Conservation (phyloP, 164 flowering plant species). For the Chimonanthus praecox region DNA sequence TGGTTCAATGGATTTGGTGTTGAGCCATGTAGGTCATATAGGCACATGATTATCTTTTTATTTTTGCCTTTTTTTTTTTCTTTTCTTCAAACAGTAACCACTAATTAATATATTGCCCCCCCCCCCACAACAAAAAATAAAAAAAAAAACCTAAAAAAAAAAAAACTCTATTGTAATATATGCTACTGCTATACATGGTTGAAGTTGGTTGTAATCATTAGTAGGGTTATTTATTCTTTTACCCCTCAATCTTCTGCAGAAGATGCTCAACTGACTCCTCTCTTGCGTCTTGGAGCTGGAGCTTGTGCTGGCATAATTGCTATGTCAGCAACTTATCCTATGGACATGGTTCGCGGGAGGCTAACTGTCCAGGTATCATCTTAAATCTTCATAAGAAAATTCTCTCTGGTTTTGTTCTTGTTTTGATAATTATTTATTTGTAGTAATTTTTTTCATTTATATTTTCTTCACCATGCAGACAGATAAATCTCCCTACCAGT, state of each 20-base stretch:
- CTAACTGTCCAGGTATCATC: constrained; percentile 86
- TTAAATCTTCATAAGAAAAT: background rate
- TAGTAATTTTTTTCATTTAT: constrained; percentile 3
- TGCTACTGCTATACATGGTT: background rate
- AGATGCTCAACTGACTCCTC: constrained; percentile 82
- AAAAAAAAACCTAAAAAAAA: too few relatives aligned
- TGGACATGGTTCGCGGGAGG: constrained; percentile 98
- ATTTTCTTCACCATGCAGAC: constrained; percentile 47
- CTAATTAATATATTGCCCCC: too few relatives aligned
- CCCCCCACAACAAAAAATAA: too few relatives aligned
- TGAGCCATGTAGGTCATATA: too few relatives aligned
- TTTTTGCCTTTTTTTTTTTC: too few relatives aligned
- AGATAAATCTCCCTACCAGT: constrained; percentile 76
- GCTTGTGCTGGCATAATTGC: constrained; percentile 99
- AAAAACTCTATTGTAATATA: too few relatives aligned
- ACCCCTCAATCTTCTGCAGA: constrained; percentile 39
- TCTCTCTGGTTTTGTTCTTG: background rate
- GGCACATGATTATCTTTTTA: too few relatives aligned
- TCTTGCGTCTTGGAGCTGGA: constrained; percentile 95
- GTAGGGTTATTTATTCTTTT: too few relatives aligned
- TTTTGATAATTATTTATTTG: background rate
- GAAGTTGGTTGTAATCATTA: background rate
- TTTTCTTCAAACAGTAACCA: too few relatives aligned
- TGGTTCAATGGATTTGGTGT: too few relatives aligned
- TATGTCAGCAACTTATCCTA: constrained; percentile 98